Base-by-base conservation (phyloP, 73 alveolate species). In the Diophrys appendiculata region DNA sequence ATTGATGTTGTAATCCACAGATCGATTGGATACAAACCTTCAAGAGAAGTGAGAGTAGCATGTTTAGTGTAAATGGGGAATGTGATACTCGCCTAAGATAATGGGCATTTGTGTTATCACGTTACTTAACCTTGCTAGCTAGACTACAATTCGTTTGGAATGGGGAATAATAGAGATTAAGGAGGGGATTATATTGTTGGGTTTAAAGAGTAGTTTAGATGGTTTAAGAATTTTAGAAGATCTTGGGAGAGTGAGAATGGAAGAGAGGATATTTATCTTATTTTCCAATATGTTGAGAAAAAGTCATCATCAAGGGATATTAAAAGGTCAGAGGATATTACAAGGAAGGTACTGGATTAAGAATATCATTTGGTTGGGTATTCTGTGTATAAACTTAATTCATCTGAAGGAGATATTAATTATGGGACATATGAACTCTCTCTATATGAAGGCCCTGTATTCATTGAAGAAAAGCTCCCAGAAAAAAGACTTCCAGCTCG, bases 21-120 rank as follows among this genome's bases (percentile, higher is more conserved):
- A 8, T 64, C 34, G 32, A 70, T 33, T 8, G 78, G 78, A 2
- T 24, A n/a, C 1, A 70, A 33, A 2, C 78, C 78, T n/a, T n/a
- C 31, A 24, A 70, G 68, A 31, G 68, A 70, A 13, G 52, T 70
- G 8, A 70, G 78, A 33, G 65, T 70, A 33, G 78, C 78, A 23
- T 70, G 78, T 5, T 70, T 64, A 2, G 34, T 70, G 14, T 67
- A 70, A 32, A 35, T 70, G 1, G 78, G 78, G 11, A 64, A 70
- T 33, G 78, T 33, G 22, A 70, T 70, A 0, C 65, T 70, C 22
- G 22, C 68, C 31, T 34, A 31, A 33, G 78, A 70, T 2, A 70
- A 33, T 35, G 68, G 67, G n/a, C 31, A 30, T 30, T 31, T 70
- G 5, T 70, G 78, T 23, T 70, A 23, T 30, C 34, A 33, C 34